phyloP scores from a whole-genome alignment of 169 alveolate genomes.

The Eimeria necatrix region DNA sequence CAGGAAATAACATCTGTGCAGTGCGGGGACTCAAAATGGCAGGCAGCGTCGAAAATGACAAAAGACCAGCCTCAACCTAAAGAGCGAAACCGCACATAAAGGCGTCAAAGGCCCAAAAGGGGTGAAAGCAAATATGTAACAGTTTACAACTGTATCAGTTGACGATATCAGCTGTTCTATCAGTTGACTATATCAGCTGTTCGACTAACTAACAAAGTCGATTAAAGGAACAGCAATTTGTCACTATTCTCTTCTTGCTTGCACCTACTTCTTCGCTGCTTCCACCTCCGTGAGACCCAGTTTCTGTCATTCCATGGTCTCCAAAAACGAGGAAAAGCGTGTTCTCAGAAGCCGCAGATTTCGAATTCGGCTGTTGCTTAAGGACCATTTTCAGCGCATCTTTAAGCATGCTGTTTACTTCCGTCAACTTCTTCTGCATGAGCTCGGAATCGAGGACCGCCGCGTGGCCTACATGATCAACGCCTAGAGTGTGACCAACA shows the following conservation, averaged over 20 bases:
- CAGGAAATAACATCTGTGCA: constrained; percentile 56
- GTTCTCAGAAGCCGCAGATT: background rate
- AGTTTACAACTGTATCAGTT: too few species aligned
- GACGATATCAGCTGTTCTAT: too few species aligned
- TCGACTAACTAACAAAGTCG: background rate
- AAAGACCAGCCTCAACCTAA: constrained; percentile 61
- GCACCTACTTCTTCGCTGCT: constrained; percentile 84
- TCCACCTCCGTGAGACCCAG: constrained; percentile 91
- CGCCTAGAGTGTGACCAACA: constrained; percentile 88
- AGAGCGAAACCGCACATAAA: background rate
- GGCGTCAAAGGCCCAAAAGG: background rate
- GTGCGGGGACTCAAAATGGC: constrained; percentile 61
- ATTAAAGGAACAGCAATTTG: background rate
- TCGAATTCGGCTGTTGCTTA: background rate
- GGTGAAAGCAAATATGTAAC: too few species aligned
- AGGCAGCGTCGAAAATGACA: constrained; percentile 70
- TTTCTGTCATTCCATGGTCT: constrained; percentile 93
- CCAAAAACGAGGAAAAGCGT: constrained; percentile 87
- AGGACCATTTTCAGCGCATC: constrained; percentile 10
- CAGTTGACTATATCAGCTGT: too few species aligned
- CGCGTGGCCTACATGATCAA: constrained; percentile 92
- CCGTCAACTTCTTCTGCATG: constrained; percentile 82
- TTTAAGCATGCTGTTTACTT: constrained; percentile 45
- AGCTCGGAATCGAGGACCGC: constrained; percentile 80
- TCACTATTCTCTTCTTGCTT: background rate